These are phyloP conservation scores for Diaporthe destruens DNA, from an alignment of 2,329 filamentous ascomycete genomes.

Conservation along the genomic window DNA sequence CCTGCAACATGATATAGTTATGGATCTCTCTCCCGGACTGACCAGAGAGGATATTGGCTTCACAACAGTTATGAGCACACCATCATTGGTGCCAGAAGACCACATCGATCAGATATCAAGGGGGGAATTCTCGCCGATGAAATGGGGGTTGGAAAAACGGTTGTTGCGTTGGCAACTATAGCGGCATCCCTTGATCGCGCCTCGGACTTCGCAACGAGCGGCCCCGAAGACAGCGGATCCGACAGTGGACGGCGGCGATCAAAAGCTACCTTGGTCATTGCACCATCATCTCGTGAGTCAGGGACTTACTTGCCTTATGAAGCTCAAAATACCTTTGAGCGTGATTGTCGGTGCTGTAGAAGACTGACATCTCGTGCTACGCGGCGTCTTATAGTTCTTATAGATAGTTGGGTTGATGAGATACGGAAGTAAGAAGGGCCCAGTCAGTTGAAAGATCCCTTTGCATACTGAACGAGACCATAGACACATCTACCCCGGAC, in stretches of 20 bases:
- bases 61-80: slow-evolving; percentile 1
- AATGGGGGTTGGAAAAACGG: slow-evolving; percentile 72
- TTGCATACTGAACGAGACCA: background rate
- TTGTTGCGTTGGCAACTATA: slow-evolving; percentile 61
- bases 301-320: background rate
- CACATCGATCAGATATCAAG: background rate
- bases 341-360: too few relatives aligned
- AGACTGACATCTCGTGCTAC: background rate
- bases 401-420: slow-evolving; percentile 12
- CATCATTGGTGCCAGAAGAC: background rate
- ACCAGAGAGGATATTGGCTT: background rate
- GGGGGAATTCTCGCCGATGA: slow-evolving; percentile 70
- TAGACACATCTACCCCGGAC: slow-evolving; percentile 6
- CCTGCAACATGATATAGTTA: background rate
- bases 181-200: slow-evolving; percentile 1
- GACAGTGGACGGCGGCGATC: background rate
- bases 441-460: background rate
- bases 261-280: background rate
- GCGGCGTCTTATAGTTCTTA: background rate
- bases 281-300: slow-evolving; percentile 3
- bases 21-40: background rate
- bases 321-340: background rate
- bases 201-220: background rate
- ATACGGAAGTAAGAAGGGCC: slow-evolving; percentile 4
- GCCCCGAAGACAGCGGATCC: slow-evolving; percentile 46